These are phyloP conservation scores for Somion occarium DNA, from an alignment of 1,284 basidiomycete species.

Conservation along the genomic window DNA sequence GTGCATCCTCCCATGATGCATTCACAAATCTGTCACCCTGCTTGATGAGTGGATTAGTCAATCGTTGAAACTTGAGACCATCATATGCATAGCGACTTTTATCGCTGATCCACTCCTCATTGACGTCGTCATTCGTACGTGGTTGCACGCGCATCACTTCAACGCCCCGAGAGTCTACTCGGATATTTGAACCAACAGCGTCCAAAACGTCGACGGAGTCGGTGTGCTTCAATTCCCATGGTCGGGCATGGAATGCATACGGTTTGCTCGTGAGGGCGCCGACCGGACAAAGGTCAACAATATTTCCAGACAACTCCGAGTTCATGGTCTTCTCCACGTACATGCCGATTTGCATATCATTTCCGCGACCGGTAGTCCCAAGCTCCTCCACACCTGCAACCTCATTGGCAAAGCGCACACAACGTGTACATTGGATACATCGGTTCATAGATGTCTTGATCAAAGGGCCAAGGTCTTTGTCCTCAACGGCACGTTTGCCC, in stretches of 20 bases:
- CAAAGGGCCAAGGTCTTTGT: slow-evolving; percentile 97
- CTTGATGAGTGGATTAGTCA: slow-evolving; percentile 91
- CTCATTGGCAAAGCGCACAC: slow-evolving; percentile 98
- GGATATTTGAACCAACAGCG: slow-evolving; percentile 97
- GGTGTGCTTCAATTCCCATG: slow-evolving; percentile 99
- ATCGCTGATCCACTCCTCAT: slow-evolving; percentile 99
- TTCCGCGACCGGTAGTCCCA: slow-evolving; percentile 95
- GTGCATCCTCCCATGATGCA: slow-evolving; percentile 90
- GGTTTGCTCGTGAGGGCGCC: slow-evolving; percentile 98
- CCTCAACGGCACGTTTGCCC: slow-evolving; percentile 96
- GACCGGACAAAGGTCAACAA: slow-evolving; percentile 96
- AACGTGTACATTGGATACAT: slow-evolving; percentile 99
- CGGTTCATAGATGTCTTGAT: slow-evolving; percentile 99
- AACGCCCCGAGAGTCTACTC: slow-evolving; percentile 92
- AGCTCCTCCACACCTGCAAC: slow-evolving; percentile 98
- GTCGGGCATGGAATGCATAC: slow-evolving; percentile 94
- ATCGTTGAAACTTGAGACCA: slow-evolving; percentile 91
- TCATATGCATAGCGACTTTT: slow-evolving; percentile 98
- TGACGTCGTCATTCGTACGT: slow-evolving; percentile 95
- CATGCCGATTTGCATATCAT: slow-evolving; percentile 98
- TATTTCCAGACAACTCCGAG: slow-evolving; percentile 96
- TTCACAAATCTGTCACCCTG: slow-evolving; percentile 90
- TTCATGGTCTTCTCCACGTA: slow-evolving; percentile 98
- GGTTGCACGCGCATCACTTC: slow-evolving; percentile 98
- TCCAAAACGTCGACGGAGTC: slow-evolving; percentile 98